A percentile compares a stretch with the other conserved stretches of the same genome.
Conservation (phyloP, 495 filamentous ascomycete species). For the Podospora tetraspora region DNA sequence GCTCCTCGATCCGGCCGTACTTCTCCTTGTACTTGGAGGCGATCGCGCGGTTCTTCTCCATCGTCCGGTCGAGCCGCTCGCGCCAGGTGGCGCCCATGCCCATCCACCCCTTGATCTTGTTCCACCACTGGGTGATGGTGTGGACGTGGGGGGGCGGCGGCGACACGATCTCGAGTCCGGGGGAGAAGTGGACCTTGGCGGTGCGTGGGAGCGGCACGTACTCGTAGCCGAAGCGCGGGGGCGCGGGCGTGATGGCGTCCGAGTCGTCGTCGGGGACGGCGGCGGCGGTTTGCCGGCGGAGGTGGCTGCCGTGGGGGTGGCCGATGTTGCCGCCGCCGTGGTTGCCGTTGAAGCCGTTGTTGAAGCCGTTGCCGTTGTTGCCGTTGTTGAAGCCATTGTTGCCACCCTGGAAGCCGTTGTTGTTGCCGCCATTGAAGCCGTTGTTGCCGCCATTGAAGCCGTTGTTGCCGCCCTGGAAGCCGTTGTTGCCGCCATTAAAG, state of each 20-base stretch:
- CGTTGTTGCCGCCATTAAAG: background rate
- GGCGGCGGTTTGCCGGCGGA: background rate
- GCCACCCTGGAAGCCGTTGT: background rate
- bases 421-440: background rate
- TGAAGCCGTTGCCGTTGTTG: background rate
- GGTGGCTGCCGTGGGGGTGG: background rate
- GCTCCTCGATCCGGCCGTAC: no score
- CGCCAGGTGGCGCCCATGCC: no score
- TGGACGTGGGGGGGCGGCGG: background rate
- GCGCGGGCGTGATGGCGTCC: background rate
- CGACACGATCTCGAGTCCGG: no score
- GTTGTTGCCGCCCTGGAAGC: background rate
- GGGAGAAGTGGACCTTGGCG: no score
- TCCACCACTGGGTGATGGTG: background rate
- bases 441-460: background rate
- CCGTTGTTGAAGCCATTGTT: background rate
- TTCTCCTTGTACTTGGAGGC: no score
- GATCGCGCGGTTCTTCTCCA: no score
- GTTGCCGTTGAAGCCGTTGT: background rate
- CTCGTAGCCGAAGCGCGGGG: background rate
- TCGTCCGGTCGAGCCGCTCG: no score
- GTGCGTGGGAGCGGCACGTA: background rate
- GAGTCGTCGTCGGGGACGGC: background rate
- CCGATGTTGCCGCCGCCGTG: background rate
- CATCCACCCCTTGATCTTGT: background rate